A percentile compares a stretch with the other conserved stretches of the same genome.
Conservation (phyloP, 1,284 basidiomycete species). For the Ganoderma multipileum region DNA sequence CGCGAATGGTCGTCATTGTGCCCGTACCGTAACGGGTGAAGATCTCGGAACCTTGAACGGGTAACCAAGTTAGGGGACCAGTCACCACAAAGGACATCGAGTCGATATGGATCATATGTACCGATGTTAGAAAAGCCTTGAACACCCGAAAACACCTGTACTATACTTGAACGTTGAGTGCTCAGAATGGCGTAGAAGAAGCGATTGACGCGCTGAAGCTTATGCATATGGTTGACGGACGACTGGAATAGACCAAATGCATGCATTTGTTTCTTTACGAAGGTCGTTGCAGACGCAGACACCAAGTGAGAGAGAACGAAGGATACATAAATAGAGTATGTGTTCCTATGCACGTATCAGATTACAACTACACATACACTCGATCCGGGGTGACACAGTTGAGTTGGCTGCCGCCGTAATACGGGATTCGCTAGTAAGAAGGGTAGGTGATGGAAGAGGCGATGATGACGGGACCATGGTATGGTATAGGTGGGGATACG, state of each 20-base stretch:
- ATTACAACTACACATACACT: conserved; percentile 34
- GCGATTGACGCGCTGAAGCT: too few relatives aligned
- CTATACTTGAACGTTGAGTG: too few relatives aligned
- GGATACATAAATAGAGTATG: conserved; percentile 27
- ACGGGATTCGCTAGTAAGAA: conserved; percentile 18
- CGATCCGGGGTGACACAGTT: conserved; percentile 27
- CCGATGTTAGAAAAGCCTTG: too few relatives aligned
- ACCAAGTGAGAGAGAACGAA: background rate
- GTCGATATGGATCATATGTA: too few relatives aligned
- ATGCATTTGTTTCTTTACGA: background rate
- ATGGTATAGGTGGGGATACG: conserved; percentile 24
- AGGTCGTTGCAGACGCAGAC: background rate
- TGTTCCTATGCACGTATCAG: conserved; percentile 28
- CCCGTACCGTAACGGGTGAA: too few relatives aligned
- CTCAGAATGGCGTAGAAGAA: too few relatives aligned
- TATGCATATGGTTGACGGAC: too few relatives aligned
- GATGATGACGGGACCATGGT: conserved; percentile 12
- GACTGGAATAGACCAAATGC: background rate
- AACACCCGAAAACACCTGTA: too few relatives aligned
- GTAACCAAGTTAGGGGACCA: too few relatives aligned
- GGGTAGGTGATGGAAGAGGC: background rate
- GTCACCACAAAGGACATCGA: too few relatives aligned
- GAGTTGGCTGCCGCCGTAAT: conserved; percentile 18
- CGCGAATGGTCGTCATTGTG: too few relatives aligned
- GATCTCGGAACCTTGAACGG: too few relatives aligned